Base-by-base conservation (phyloP, 495 filamentous ascomycete genomes). In the Lasiosphaeriaceae sp. region DNA sequence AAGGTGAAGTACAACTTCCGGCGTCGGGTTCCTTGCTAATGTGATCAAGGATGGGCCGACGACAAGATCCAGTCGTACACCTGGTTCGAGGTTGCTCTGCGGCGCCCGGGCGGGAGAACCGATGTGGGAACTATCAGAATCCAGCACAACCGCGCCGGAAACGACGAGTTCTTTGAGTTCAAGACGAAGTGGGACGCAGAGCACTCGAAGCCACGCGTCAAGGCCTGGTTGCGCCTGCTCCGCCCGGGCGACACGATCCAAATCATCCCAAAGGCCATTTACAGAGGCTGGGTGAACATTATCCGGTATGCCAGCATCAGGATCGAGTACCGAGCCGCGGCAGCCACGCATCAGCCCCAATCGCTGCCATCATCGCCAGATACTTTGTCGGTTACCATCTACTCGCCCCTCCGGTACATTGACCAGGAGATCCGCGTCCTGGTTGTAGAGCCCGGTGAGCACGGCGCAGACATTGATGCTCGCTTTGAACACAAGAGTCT, bases 181-280 rank as follows among this genome's bases (percentile, higher is more conserved):
- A n/a, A n/a, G n/a, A n/a, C n/a, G n/a, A n/a, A n/a, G n/a, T n/a
- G n/a, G n/a, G n/a, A n/a, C n/a, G n/a, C n/a, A n/a, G n/a, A n/a
- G n/a, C n/a, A n/a, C n/a, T n/a, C n/a, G n/a, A n/a, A n/a, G n/a
- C n/a, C n/a, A n/a, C n/a, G n/a, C n/a, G n/a, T n/a, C n/a, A 47
- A 41, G 20, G n/a, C 16, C 6, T 55, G 53, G 53, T 22, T 55
- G 8, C n/a, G 22, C 1, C 2, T 39, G 24, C n/a, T 55, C 16
- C 53, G 45, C 17, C 53, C 53, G 24, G 53, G 53, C 45, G 53
- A 55, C 23, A 24, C 41, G 24, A 55, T 55, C 31, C 53, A 55
- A 34, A 2, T 55, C 11, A 39, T 55, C 3, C 53, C 53, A 2
- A 55, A 26, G 29, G 53, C 53, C 21, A 11, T 21, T 1, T 55